Base-by-base conservation (phyloP, 345 rosid species). In the Linum tenue region DNA sequence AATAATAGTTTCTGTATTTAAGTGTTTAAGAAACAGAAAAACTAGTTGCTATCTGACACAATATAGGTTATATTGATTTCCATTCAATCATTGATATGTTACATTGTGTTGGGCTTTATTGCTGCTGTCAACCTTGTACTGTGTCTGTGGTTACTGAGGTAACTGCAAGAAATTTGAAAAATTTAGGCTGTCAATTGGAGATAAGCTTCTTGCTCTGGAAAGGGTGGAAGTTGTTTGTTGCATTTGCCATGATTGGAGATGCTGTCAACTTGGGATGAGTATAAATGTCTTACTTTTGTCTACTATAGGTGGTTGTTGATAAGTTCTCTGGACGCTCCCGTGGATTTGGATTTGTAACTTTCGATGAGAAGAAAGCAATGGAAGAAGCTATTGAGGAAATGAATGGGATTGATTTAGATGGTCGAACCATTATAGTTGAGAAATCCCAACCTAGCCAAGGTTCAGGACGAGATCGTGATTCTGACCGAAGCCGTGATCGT, bases 381-480 rank as follows among this genome's bases (percentile, higher is more conserved):
- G 92, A 87, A 60, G 96, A 92, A 43, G 98, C 98, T 60, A 92
- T 92, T 70, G 82, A 83, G 51, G 88, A 73, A 63, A 89, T 89
- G 96, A 85, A 92, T 71, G 98, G 98, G 22, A 77, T 89, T 83
- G 96, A 89, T 75, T 79, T 92, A 55, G 96, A 92, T 83, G 98
- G 98, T 50, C 79, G 96, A 59, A 80, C 74, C 58, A 92, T 92
- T 62, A 92, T 92, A 64, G 98, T 92, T 72, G 98, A 92, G 65
- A 89, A 82, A 81, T 96, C 98, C 7, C 91, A 92, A 83, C 98
- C 98, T 39, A 81, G 84, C 4, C 90, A 86, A 75, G 95, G 94
- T 7, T 66, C 79, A 17, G 84, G 86, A 40, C 84, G 92, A 72
- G 96, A 91, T 72, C 78, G 72, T 73, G 95, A 87, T 71, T 84